Conservation (phyloP, 805 yeast genomes). For the Ogataea siamensis region DNA sequence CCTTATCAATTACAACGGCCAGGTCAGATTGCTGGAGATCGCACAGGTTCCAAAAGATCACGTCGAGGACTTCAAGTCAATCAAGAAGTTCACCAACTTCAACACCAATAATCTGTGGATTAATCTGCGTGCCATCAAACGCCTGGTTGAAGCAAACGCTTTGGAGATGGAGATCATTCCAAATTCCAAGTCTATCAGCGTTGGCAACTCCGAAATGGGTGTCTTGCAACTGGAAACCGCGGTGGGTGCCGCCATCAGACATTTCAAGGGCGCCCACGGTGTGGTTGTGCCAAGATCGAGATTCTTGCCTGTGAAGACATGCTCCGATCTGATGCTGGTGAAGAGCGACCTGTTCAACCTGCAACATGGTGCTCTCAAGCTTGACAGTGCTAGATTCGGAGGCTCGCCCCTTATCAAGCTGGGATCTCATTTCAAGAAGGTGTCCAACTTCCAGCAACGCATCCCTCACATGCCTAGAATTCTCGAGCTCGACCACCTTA, state of each 20-base stretch:
- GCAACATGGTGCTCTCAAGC: slow-evolving; percentile 85
- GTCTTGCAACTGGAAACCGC: slow-evolving; percentile 98
- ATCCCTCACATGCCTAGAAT: slow-evolving; percentile 95
- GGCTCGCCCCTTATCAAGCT: slow-evolving; percentile 93
- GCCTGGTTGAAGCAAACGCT: slow-evolving; percentile 79
- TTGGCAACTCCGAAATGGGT: slow-evolving; percentile 73
- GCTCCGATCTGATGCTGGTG: slow-evolving; percentile 90
- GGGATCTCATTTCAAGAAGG: slow-evolving; percentile 96
- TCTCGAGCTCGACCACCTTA: slow-evolving; percentile 93
- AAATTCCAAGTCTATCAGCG: slow-evolving; percentile 78
- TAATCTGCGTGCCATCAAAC: slow-evolving; percentile 89
- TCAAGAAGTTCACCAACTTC: slow-evolving; percentile 96
- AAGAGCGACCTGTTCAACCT: slow-evolving; percentile 91
- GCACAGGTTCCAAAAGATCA: slow-evolving; percentile 99
- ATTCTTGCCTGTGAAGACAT: slow-evolving; percentile 96
- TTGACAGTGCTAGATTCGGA: slow-evolving; percentile 84
- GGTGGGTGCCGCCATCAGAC: slow-evolving; percentile 98
- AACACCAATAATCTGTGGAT: slow-evolving; percentile 99
- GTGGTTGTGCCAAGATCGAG: slow-evolving; percentile 98
- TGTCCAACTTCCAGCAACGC: slow-evolving; percentile 83
- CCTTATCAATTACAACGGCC: slow-evolving; percentile 91
- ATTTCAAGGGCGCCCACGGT: slow-evolving; percentile 93
- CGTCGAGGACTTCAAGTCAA: slow-evolving; percentile 95
- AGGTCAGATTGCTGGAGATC: slow-evolving; percentile 90
- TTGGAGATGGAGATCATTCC: slow-evolving; percentile 94